Evolutionary conservation across 768 basidiomycete genomes (phyloP).

Genomic region (Psilocybe sp.): DNA sequence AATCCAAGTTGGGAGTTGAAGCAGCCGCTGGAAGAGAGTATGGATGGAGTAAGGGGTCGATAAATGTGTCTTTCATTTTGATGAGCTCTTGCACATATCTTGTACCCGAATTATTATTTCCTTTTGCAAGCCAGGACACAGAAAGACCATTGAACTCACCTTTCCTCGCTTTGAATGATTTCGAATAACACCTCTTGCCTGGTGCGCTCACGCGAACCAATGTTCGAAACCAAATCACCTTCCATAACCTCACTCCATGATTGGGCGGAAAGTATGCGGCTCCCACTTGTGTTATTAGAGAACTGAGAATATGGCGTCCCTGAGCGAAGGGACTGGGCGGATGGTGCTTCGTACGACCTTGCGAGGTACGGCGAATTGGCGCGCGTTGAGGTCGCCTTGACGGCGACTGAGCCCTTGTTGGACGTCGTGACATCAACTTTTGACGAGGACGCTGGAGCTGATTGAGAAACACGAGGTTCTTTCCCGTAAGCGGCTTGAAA

Average conservation of each 20-base stretch:
- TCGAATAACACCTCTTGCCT: constrained; percentile 96
- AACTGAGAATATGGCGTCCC: constrained; percentile 80
- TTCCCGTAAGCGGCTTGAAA: constrained; percentile 74
- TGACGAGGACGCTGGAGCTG: constrained; percentile 60
- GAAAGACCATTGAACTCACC: constrained; percentile 51
- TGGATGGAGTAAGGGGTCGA: constrained; percentile 86
- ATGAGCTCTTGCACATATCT: constrained; percentile 92
- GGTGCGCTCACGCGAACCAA: constrained; percentile 92
- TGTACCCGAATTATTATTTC: constrained; percentile 12
- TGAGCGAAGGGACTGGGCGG: constrained; percentile 71
- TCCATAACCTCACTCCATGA: constrained; percentile 96
- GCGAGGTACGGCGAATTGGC: constrained; percentile 59
- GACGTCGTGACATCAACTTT: constrained; percentile 55
- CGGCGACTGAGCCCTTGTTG: constrained; percentile 32
- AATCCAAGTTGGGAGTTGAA: constrained; percentile 59
- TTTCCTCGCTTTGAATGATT: constrained; percentile 94
- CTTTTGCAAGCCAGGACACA: constrained; percentile 1
- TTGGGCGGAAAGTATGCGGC: constrained; percentile 70
- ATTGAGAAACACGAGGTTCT: constrained; percentile 65
- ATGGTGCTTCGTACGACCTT: constrained; percentile 46
- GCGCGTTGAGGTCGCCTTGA: constrained; percentile 59
- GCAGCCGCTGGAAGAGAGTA: constrained; percentile 51
- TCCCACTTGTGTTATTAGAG: constrained; percentile 59
- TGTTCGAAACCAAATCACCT: constrained; percentile 88
- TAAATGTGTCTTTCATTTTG: constrained; percentile 93